Base-by-base conservation (phyloP, 805 yeast species). In the Saccharomycopsis microspora region DNA sequence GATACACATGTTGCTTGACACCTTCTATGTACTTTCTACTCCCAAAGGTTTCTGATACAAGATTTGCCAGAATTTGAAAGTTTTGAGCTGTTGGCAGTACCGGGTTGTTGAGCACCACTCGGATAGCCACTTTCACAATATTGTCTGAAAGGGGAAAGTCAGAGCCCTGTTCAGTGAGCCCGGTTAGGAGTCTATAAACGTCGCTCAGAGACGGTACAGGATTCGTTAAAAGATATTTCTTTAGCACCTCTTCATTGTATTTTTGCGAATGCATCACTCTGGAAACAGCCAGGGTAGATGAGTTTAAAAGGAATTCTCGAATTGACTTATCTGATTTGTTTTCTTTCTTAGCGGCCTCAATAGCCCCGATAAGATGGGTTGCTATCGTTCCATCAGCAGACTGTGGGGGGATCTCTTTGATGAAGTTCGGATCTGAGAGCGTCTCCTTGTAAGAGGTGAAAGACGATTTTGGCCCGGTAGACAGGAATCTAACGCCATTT, bases 121-220 rank as follows among this genome's bases (percentile, higher is more conserved):
- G 31, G 19, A 34, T 33, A 4, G 54, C 54, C 11, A 51, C 47
- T 31, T 51, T 51, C 37, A 51, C 42, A 6, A 28, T 32, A 35
- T 50, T 40, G 4, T 51, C 52, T 30, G 42, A 42, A 9, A 47
- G 19, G 9, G 34, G 9, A 10, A 51, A 31, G 31, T 39, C 36
- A 37, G 31, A n/a, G n/a, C n/a, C 10, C 33, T 3, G 32, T 9
- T 42, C 44, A 34, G 32, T 42, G n/a, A 42, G 7, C 29, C 29
- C 29, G 32, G 45, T 42, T 4, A 42, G 3, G 5, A 42, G 19
- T 19, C 29, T 32, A 34, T n/a, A 42, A n/a, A 42, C 49, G 36
- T 51, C 44, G 11, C 43, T 29, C 7, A 52, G 49, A 30, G 39
- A 34, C 10, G 54, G 54, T 8, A 43, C 30, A 30, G 54, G 54